Evolutionary conservation across 306 rosid species (phyloP).

Genomic region (Purshia tridentata): DNA sequence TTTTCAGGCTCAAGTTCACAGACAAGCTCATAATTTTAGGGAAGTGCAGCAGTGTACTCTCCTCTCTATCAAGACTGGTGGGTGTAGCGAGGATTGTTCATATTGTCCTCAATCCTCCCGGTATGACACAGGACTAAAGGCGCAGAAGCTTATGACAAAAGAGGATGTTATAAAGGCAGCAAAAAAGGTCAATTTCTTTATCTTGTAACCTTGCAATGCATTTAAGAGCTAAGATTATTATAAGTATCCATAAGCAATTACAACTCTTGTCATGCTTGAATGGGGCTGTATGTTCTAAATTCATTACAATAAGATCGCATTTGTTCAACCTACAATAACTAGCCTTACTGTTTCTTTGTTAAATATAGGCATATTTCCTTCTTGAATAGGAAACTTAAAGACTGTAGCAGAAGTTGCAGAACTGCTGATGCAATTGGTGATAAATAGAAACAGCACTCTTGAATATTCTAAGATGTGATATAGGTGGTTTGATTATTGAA

Average conservation of each 20-base stretch:
- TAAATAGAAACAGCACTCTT: neutral
- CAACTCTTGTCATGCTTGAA: neutral
- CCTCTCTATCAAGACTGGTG: constrained; percentile 92
- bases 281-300: neutral
- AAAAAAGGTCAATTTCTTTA: constrained; percentile 47
- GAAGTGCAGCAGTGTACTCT: constrained; percentile 99
- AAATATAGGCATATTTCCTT: no score
- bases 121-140: constrained; percentile 80
- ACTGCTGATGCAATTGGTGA: neutral
- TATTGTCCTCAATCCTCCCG: constrained; percentile 96
- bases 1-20: constrained; percentile 91
- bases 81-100: constrained; percentile 98
- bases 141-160: constrained; percentile 73
- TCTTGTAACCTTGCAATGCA: constrained; percentile 17
- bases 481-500: neutral
- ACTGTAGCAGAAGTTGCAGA: neutral
- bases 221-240: neutral
- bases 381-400: neutral
- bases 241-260: neutral
- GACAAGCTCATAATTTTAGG: constrained; percentile 85
- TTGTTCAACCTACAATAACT: neutral
- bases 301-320: neutral
- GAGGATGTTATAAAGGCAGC: constrained; percentile 79
- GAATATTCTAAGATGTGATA: no score
- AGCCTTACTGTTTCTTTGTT: neutral